A percentile compares a stretch with the other conserved stretches of the same genome.
phyloP scores from a whole-genome alignment of 805 yeast species.

The Suhomyces prunicola region DNA sequence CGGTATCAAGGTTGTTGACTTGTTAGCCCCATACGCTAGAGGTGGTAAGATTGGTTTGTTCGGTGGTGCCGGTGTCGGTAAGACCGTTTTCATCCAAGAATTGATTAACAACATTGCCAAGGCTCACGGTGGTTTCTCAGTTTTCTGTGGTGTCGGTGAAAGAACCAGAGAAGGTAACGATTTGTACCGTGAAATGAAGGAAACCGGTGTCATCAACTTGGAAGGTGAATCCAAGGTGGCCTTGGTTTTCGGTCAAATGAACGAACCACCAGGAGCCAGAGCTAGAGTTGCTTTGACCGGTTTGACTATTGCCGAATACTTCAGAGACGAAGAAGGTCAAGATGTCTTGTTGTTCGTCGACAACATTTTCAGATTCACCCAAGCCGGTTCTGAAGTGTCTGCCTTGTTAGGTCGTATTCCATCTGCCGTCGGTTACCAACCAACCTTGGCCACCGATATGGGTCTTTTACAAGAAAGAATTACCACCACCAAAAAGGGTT shows the following conservation, averaged over 20 bases:
- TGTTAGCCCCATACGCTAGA: conserved; percentile 99
- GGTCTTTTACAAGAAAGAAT: conserved; percentile 99
- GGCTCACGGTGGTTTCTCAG: conserved; percentile 99
- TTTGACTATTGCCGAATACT: conserved; percentile 99
- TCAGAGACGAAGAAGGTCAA: conserved; percentile 99
- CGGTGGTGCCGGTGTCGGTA: conserved; percentile 99
- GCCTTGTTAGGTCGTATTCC: conserved; percentile 99
- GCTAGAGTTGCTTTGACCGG: conserved; percentile 99
- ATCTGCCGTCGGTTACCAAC: conserved; percentile 99
- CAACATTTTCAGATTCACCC: conserved; percentile 99
- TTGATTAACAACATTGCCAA: conserved; percentile 99
- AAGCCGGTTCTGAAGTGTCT: conserved; percentile 99
- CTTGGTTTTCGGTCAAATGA: conserved; percentile 99
- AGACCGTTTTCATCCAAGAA: conserved; percentile 99
- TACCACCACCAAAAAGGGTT: conserved; percentile 99
- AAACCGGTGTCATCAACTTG: conserved; percentile 99
- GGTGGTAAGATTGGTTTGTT: conserved; percentile 99
- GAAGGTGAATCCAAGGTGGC: conserved; percentile 99
- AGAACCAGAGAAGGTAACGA: conserved; percentile 99
- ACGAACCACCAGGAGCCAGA: conserved; percentile 99
- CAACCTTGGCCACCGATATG: conserved; percentile 99
- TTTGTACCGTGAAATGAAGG: conserved; percentile 99
- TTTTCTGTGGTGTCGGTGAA: conserved; percentile 99
- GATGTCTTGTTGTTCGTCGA: conserved; percentile 99
- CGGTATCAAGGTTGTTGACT: conserved; percentile 99